Base-by-base conservation (phyloP, 768 basidiomycete genomes). In the Agaricus sinodeliciosus region DNA sequence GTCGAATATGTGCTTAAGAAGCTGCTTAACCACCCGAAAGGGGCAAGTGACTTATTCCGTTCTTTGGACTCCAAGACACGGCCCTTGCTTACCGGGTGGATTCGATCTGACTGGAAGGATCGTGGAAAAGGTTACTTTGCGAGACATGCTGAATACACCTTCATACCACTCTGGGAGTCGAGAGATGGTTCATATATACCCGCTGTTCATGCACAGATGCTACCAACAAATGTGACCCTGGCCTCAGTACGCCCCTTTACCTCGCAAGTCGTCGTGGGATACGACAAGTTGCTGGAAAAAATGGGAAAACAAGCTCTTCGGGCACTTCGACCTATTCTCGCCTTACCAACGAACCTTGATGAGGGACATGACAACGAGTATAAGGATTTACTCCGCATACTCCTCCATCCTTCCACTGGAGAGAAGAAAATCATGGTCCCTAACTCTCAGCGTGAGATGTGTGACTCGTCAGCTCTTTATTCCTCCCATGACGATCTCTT, bases 401-500 rank as follows among this genome's bases (percentile, higher is more conserved):
- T 43, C 55, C 4, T 55, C n/a, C 3, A 36, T 7, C 15, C 18
- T 12, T 15, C 12, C 2, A 9, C 13, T 7, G n/a, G 36, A 16
- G 41, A 34, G 5, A 18, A 11, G 12, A 27, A 31, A 4, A 43
- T 52, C 3, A 55, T 50, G 5, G 51, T 72, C 16, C 75, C 74
- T 0, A 67, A 72, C 39, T 56, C 59, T n/a, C 58, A 62, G 44
- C 41, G 60, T 2, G 51, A 54, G 0, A 61, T 73, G 13, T 58
- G 55, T 15, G 40, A 54, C 16, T 65, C 67, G 0, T 56, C 60
- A 19, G 59, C 62, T 0, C 64, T 76, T 0, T 74, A 70, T 52
- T 65, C 68, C 4, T 47, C 52, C 42, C 67, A 67, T 9, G 63
- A 71, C 26, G 60, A 58, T 0, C 59, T 75, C 9, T 76, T 75